These are phyloP conservation scores for Epichloe brachyelytri DNA, from an alignment of 2,329 filamentous ascomycete species.

Conservation along the genomic window DNA sequence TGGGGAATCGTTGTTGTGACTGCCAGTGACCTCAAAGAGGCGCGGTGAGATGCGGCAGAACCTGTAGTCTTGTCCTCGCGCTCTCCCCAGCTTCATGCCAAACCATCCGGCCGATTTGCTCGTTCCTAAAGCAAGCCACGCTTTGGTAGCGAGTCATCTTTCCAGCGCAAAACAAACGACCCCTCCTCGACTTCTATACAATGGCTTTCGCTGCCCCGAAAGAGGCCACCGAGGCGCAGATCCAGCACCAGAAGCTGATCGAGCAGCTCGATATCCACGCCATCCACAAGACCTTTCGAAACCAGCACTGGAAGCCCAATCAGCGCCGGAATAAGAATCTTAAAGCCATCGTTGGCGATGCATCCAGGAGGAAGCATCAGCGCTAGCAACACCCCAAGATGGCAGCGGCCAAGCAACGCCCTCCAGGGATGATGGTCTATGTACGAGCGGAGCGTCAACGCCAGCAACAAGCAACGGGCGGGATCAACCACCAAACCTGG, in stretches of 20 bases:
- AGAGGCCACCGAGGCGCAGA: conserved; percentile 48
- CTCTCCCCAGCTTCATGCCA: background rate
- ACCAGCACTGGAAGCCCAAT: conserved; percentile 78
- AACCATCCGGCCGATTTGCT: background rate
- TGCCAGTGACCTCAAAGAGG: conserved; percentile 5
- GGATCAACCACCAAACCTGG: conserved; percentile 53
- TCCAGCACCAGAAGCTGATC: conserved; percentile 75
- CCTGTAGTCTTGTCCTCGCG: background rate
- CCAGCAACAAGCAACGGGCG: conserved; percentile 31
- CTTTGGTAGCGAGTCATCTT: background rate
- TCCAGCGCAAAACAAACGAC: background rate
- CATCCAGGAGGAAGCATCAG: conserved; percentile 80
- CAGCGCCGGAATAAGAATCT: conserved; percentile 98
- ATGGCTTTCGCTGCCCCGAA: conserved; percentile 38
- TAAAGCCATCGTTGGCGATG: conserved; percentile 89
- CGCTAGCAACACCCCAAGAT: conserved; percentile 66
- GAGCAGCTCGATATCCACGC: conserved; percentile 85
- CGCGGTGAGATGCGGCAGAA: conserved; percentile 25
- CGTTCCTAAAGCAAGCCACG: no score
- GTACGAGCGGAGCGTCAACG: conserved; percentile 45
- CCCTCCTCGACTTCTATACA: background rate
- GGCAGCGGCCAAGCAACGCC: conserved; percentile 62
- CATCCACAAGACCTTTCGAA: conserved; percentile 81
- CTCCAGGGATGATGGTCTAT: conserved; percentile 37
- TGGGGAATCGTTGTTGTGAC: background rate